phyloP scores from a whole-genome alignment of 345 rosid genomes.

The Eucalyptus pauciflora region DNA sequence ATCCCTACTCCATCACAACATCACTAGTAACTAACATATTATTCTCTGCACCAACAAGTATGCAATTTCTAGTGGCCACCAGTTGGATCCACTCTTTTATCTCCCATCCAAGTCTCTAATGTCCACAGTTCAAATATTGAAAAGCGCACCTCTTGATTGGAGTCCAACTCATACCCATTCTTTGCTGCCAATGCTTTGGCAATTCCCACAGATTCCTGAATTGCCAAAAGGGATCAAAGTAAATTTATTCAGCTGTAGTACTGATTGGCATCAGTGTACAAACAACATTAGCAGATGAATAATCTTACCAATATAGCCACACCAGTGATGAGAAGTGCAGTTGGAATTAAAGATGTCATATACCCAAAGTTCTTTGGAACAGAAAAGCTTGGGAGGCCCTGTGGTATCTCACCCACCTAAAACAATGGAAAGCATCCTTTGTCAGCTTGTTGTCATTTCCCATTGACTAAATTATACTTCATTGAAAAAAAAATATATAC shows the following conservation, averaged over 20 bases:
- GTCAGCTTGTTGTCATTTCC: not conserved
- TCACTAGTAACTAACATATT: not conserved
- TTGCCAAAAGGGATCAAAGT: not conserved
- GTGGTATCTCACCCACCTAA: constrained; percentile 97
- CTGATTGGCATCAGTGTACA: not conserved
- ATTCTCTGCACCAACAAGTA: not conserved
- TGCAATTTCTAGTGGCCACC: not conserved
- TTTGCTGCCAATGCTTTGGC: constrained; percentile 99
- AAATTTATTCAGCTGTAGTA: not conserved
- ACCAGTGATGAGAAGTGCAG: constrained; percentile 90
- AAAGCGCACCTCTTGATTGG: constrained; percentile 77
- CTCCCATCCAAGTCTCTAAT: not conserved
- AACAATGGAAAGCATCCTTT: constrained; percentile 5
- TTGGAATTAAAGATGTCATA: constrained; percentile 73
- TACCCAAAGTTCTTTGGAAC: constrained; percentile 61
- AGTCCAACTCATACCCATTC: constrained; percentile 92
- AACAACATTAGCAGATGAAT: not conserved
- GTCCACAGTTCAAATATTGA: not conserved
- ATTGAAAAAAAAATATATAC: not conserved
- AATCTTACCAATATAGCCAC: constrained; percentile 94
- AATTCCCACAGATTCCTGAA: constrained; percentile 97
- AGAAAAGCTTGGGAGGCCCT: constrained; percentile 91
- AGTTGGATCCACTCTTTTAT: not conserved
- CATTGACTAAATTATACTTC: not conserved
- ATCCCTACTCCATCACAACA: not conserved